These are phyloP conservation scores for Seminavis robusta DNA, from an alignment of 108 stramenopile genomes.

Conservation along the genomic window DNA sequence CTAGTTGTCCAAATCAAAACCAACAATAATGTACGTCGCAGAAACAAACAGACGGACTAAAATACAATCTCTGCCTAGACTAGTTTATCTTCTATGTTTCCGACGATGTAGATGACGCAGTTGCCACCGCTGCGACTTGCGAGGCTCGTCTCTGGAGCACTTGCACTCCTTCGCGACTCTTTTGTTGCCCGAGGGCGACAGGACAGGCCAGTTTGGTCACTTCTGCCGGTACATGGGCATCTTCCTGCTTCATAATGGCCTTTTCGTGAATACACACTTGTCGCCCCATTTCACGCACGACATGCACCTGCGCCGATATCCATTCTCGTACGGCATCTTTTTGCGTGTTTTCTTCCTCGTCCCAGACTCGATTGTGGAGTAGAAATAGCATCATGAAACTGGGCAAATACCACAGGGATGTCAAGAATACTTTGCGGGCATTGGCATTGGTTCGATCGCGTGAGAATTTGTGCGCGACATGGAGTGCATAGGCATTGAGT, in stretches of 20 bases:
- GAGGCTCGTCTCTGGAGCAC: no score
- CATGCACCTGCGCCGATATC: slow-evolving; percentile 39
- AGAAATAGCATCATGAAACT: slow-evolving; percentile 88
- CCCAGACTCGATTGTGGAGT: slow-evolving; percentile 89
- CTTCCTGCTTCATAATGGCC: slow-evolving; percentile 1
- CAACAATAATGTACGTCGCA: no score
- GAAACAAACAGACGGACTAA: no score
- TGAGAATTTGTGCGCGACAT: slow-evolving; percentile 76
- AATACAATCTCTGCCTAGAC: no score
- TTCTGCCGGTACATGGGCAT: neutral
- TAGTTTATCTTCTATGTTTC: no score
- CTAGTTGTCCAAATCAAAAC: no score
- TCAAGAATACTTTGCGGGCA: slow-evolving; percentile 93
- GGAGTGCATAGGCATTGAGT: slow-evolving; percentile 82
- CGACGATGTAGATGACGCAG: no score
- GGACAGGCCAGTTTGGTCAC: slow-evolving; percentile 29
- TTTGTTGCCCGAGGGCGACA: slow-evolving; percentile 13
- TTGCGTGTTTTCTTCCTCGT: slow-evolving; percentile 51
- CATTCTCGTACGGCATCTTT: slow-evolving; percentile 31
- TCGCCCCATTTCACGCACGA: slow-evolving; percentile 67
- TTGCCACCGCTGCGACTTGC: no score
- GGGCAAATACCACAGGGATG: slow-evolving; percentile 96
- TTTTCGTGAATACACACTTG: slow-evolving; percentile 80
- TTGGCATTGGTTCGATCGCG: slow-evolving; percentile 87
- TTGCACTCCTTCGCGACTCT: no score